Conservation (phyloP, 352 stramenopile genomes). For the Hyphochytrium catenoides region DNA sequence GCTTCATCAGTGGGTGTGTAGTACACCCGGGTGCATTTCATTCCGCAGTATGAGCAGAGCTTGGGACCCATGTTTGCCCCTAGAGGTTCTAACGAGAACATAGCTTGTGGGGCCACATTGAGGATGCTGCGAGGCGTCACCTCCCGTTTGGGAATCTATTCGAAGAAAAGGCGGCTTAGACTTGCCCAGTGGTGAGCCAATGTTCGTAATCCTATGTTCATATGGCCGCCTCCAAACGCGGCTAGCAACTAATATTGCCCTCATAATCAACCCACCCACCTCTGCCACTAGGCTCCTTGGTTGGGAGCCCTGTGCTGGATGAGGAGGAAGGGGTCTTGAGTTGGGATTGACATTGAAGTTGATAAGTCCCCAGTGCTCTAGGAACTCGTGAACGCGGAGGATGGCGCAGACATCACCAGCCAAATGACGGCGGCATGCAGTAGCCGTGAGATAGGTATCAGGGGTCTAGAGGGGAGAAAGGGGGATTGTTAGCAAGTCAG, state of each 20-base stretch:
- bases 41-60: too few species aligned
- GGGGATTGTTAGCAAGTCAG: too few species aligned
- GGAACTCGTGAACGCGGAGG: conserved; percentile 52
- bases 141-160: too few species aligned
- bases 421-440: conserved; percentile 46
- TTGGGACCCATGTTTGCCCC: too few species aligned
- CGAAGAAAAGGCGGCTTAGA: conserved; percentile 7
- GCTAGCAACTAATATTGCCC: neutral
- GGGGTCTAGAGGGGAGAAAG: conserved; percentile 45
- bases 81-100: too few species aligned
- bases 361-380: conserved; percentile 56
- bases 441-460: conserved; percentile 46
- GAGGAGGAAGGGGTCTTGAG: conserved; percentile 28
- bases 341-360: conserved; percentile 55
- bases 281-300: neutral
- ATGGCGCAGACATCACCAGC: conserved; percentile 51
- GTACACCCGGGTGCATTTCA: too few species aligned
- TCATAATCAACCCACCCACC: neutral
- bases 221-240: neutral
- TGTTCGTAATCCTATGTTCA: neutral
- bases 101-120: too few species aligned
- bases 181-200: neutral
- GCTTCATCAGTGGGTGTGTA: too few species aligned
- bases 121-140: too few species aligned
- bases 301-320: conserved; percentile 11